phyloP scores from a whole-genome alignment of 225 moss, liverwort and hornwort species.

The Polytrichum commune region DNA sequence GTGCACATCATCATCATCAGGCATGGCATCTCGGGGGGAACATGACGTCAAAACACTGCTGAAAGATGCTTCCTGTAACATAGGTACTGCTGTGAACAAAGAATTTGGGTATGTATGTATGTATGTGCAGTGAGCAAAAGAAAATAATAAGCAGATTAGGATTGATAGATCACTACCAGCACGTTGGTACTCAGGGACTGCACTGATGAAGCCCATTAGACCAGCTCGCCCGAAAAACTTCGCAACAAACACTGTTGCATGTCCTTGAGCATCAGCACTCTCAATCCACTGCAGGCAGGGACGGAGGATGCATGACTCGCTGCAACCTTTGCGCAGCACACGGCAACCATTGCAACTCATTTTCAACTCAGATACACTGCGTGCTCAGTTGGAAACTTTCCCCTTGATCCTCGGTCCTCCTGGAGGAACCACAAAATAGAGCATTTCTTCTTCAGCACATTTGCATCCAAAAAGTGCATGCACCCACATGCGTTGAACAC shows the following conservation, averaged over 20 bases:
- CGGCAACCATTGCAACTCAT: conserved; percentile 94
- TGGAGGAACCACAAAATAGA: conserved; percentile 7
- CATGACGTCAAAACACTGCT: not conserved
- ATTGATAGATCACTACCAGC: conserved; percentile 31
- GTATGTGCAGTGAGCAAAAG: no score
- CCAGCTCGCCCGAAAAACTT: conserved; percentile 81
- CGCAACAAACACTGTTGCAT: conserved; percentile 78
- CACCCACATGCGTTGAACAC: not conserved
- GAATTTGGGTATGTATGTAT: not conserved
- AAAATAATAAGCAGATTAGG: no score
- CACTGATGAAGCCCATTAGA: conserved; percentile 77
- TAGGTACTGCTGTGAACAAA: not conserved
- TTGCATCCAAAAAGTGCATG: not conserved
- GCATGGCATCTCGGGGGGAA: not conserved
- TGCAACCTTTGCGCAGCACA: conserved; percentile 82
- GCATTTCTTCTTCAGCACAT: not conserved
- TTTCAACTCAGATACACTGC: conserved; percentile 34
- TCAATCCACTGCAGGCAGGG: conserved; percentile 85
- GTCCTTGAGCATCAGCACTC: conserved; percentile 72
- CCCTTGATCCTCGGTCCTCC: conserved; percentile 41
- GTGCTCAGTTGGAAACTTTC: conserved; percentile 22
- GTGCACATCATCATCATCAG: not conserved
- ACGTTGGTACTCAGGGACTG: conserved; percentile 61
- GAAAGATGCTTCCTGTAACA: not conserved
- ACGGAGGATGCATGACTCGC: conserved; percentile 73